Evolutionary conservation across 2,329 filamentous ascomycete species (phyloP), one percentile per base, ranked within the genome.

Genomic region (Botryotinia calthae): DNA sequence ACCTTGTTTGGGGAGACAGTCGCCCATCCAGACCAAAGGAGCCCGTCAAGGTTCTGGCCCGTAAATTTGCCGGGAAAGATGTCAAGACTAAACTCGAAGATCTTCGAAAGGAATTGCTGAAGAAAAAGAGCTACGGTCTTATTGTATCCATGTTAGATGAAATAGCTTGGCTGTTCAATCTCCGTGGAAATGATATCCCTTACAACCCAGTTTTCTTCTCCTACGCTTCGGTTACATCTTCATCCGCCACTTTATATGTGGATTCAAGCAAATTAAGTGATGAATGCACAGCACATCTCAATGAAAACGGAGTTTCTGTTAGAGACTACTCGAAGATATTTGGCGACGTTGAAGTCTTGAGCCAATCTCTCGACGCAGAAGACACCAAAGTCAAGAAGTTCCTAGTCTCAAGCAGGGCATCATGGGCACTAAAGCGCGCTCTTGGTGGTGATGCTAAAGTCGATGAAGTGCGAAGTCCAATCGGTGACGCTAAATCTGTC

Each of bases 191-290:
- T 81, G 96, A 98, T 81, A 98, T 99, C 76, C 93, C 94, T 0
- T 99, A 96, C 84, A 99, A 99, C 81, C 96, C 96, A 0, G 96
- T 99, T 67, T 98, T 99, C 85, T 98, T 98, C 83, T 96, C 95
- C 25, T 99, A 98, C 79, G 95, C 95, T 62, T 88, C 96, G 59
- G 85, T 99, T 75, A 98, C 96, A 2, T 89, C 90, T 2, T 90
- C 86, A 18, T 85, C 89, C 2, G 93, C 91, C 37, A 94, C 90
- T 1, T 86, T 99, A 8, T 99, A 98, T 79, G 85, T 98, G 73
- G 92, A 98, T 79, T 87, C 90, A 20, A 87, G 88, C 22, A 97
- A 98, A 82, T 83, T 98, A 42, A 89, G 87, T 48, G 83, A 87
- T 4, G 89, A 93, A 66, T 91, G 89, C 73, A 89, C 88, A 77